Evolutionary conservation across 2,329 filamentous ascomycete species (phyloP), one percentile per base, ranked within the genome.

Genomic region (Pseudocercospora macadamiae): DNA sequence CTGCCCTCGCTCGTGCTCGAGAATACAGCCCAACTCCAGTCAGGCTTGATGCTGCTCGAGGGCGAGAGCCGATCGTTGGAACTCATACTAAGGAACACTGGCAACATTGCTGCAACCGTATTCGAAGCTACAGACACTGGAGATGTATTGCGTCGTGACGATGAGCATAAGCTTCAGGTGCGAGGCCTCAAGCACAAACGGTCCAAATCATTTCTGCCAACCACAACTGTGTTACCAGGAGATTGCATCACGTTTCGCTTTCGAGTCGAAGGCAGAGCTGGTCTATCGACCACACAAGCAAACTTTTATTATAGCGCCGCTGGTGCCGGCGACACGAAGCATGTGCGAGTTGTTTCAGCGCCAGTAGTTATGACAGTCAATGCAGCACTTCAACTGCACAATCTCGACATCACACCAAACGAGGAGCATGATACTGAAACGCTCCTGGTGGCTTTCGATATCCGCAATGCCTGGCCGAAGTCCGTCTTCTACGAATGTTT

Each of bases 301-400:
- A 89, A 96, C 66, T 86, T 96, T 59, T 90, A 96, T 74, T 97
- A 96, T 71, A 57, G 54, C 25, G 56, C 61, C 16, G 51, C 54
- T 23, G 54, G 45, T 8, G 55, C 51, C 6, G 28, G 44, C 18
- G 53, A 58, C 9, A 30, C 34, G 9, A 64, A 61, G 14, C 62
- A 64, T 23, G 66, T 65, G 6, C 67, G 67, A 7, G 60, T 66
- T 30, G 57, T 96, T 14, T 87, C 88, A 16, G 80, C 96, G 25
- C 89, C 91, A 12, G 79, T 97, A 57, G 90, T 89, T 0, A 85
- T 97, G 14, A 97, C 93, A 4, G 93, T 97, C 48, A 97, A 97
- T 70, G 90, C 92, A 3, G 95, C 91, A 69, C 82, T 97, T 23
- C 91, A 97, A 69, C 80, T 97, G 8, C 83, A 87, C 30, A 84